Evolutionary conservation across 1,139 yeast genomes (phyloP).

Genomic region (Pneumocystis sp.): DNA sequence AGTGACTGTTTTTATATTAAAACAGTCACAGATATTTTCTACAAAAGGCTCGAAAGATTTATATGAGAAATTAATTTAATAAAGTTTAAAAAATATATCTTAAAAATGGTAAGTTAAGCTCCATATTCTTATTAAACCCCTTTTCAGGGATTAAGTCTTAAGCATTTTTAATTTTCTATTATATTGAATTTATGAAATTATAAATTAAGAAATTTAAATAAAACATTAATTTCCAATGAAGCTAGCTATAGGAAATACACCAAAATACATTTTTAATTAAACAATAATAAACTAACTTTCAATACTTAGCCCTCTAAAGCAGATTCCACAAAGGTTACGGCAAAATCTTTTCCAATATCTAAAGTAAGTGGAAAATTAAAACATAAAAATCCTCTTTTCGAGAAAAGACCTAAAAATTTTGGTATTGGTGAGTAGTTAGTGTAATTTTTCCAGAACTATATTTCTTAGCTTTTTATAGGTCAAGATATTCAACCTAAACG

Average conservation of each 20-base stretch:
- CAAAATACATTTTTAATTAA: background rate
- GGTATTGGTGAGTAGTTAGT: conserved; percentile 51
- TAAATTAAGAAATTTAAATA: background rate
- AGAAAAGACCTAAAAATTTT: conserved; percentile 79
- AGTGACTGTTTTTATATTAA: background rate
- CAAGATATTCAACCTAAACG: conserved; percentile 90
- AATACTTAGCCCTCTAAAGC: conserved; percentile 68
- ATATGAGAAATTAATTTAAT: background rate
- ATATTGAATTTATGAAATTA: background rate
- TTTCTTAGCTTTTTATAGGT: conserved; percentile 9
- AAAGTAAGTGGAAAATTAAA: conserved; percentile 25
- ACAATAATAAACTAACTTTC: conserved; percentile 22
- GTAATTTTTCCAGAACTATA: background rate
- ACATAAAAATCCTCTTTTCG: conserved; percentile 57
- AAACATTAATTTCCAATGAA: background rate
- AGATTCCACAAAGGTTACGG: conserved; percentile 69
- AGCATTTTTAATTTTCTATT: background rate
- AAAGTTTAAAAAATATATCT: background rate
- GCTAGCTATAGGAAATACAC: background rate
- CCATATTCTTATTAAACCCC: background rate
- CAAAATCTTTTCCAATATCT: conserved; percentile 48
- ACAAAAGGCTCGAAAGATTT: background rate
- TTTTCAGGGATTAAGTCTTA: background rate
- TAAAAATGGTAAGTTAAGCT: background rate
- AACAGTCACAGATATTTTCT: background rate